Evolutionary conservation across 2,329 filamentous ascomycete species (phyloP), one percentile per base, ranked within the genome.

Genomic region (Rasamsonia emersonii): DNA sequence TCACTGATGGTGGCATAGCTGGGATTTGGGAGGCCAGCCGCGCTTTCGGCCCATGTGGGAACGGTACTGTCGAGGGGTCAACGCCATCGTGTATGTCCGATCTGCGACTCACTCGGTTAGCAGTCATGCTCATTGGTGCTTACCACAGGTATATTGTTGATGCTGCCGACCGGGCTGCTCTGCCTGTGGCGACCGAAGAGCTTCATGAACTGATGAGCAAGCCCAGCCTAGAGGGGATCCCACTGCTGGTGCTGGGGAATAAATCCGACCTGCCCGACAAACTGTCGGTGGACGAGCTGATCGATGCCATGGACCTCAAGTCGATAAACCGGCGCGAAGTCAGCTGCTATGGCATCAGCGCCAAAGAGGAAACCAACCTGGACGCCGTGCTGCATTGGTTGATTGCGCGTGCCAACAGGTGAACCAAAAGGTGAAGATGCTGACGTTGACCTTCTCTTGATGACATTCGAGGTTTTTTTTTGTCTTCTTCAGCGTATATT

Each of bases 1-100:
- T 42, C 36, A 19, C 38, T 40, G 32, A 34, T 36, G 24, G 15
- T 30, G 18, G 16, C 19, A 27, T 28, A 79, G 76, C 64, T 98
- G 91, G 91, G 91, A 98, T 67, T 77, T 98, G 43, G 91, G 91
- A 48, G 91, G 91, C 33, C 91, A 98, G 65, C 89, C 91, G 49
- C 77, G 89, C 45, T 98, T 96, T 67, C 83, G 91, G 53, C 84
- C 85, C 47, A 98, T 98, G 91, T 98, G 91, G 91, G 91, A 98
- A 70, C 75, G 91, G 54, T 98, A 98, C 62, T 96, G 91, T 64
- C 85, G 88, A 43, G 91, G 86, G 32, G 91, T 96, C 47, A 94
- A 93, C 64, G 89, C 89, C 47, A 95, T 98, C 48, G 84, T 98
- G 74, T 80, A 70, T 59, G 71, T 41, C 30, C 28, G 32, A n/a